Conservation (phyloP, 345 rosid species). For the Eucalyptus globulus region DNA sequence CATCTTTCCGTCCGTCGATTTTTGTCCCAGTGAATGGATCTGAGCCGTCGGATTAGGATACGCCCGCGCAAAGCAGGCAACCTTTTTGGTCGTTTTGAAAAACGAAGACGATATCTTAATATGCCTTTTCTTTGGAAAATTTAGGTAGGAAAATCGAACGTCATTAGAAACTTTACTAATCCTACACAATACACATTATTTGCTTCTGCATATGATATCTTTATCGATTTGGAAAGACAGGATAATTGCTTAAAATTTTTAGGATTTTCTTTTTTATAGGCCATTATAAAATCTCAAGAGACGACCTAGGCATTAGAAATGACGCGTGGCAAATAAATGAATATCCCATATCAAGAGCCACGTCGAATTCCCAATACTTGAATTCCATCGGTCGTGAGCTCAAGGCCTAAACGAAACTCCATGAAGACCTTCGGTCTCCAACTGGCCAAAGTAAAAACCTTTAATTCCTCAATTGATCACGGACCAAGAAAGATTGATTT, state of each 20-base stretch:
- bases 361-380: not conserved
- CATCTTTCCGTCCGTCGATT: not conserved
- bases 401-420: not conserved
- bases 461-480: not conserved
- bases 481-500: not conserved
- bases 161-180: not conserved
- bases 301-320: not conserved
- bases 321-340: not conserved
- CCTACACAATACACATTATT: not conserved
- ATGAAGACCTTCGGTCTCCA: not conserved
- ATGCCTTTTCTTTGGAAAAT: not conserved
- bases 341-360: not conserved
- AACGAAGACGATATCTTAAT: not conserved
- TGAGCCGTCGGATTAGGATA: not conserved
- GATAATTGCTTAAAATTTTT: not conserved
- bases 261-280: not conserved
- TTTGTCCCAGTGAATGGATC: not conserved
- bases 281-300: not conserved
- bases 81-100: not conserved
- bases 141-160: not conserved
- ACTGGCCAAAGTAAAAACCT: not conserved
- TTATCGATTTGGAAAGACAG: not conserved
- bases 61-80: not conserved
- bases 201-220: not conserved
- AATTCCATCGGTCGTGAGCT: not conserved